Base-by-base conservation (phyloP, 2,329 filamentous ascomycete species). In the Botrytis pseudocinerea region DNA sequence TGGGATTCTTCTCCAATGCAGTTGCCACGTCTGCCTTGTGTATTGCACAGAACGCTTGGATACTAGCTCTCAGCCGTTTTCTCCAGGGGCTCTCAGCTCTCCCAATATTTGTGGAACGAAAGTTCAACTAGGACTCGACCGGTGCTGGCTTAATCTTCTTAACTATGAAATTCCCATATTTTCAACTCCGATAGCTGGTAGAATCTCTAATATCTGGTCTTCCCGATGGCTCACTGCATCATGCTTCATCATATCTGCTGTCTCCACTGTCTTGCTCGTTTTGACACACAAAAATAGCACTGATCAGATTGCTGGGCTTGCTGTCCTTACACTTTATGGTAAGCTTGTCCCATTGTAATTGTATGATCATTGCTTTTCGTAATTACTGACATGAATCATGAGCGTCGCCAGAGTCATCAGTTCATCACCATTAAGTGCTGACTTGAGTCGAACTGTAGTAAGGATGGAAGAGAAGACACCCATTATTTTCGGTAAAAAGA, bases 301-400 rank as follows among this genome's bases (percentile, higher is more conserved):
- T 22, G 80, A 82, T 7, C 86, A 93, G 71, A 92, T 92, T 78
- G 86, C 91, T 1, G 81, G 93, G 0, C 83, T 94, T 0, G 90
- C 88, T 72, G 88, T 85, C 0, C 82, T 95, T 1, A 85, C 85
- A 0, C 76, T 92, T 0, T 79, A 90, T 1, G 92, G 92, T 75
- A 63, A 61, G 22, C 18, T 22, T 22, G 0, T 57, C n/a, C 35
- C 25, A 9, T 28, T 51, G 25, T 10, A 59, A 28, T 63, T 22
- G 16, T n/a, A 28, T 28, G 7, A 25, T 59, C 35, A 28, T 60
- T 25, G 2, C 16, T 22, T 60, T 69, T 32, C 22, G 22, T n/a
- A 46, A 22, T n/a, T 48, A 28, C 54, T 72, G 22, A 69, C 48
- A 70, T 18, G 2, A 14, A 14, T 22, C n/a, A 46, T 32, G 74